Evolutionary conservation across 2,329 filamentous ascomycete genomes (phyloP).

Genomic region (Nothomitra cinnamomea): DNA sequence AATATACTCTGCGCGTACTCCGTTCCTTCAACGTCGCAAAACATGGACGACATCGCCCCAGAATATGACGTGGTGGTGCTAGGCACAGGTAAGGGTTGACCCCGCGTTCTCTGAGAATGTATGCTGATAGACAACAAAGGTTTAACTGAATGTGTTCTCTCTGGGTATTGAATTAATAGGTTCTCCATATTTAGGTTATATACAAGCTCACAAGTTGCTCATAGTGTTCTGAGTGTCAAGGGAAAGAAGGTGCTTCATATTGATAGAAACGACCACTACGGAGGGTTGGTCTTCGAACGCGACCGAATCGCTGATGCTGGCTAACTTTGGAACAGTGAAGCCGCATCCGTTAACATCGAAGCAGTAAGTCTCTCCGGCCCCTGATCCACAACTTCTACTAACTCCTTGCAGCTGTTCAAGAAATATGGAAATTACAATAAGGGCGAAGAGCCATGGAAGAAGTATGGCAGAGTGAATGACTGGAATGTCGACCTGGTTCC

Average conservation of each 20-base stretch:
- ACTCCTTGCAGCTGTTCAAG: constrained; percentile 64
- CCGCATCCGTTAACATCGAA: constrained; percentile 92
- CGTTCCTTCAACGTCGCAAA: constrained; percentile 13
- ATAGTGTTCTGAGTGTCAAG: constrained; percentile 87
- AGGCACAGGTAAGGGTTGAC: constrained; percentile 62
- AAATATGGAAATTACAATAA: constrained; percentile 71
- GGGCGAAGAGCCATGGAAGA: constrained; percentile 90
- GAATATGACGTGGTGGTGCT: constrained; percentile 98
- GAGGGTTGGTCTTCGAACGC: constrained; percentile 53
- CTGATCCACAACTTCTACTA: constrained; percentile 12
- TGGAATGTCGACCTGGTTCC: constrained; percentile 99
- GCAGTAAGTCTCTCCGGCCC: constrained; percentile 38
- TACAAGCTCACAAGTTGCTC: constrained; percentile 12
- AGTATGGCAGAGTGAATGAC: constrained; percentile 90
- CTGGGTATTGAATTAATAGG: constrained; percentile 45
- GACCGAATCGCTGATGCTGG: constrained; percentile 16
- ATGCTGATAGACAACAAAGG: constrained; percentile 32
- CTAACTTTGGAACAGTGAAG: constrained; percentile 43
- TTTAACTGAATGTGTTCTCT: constrained; percentile 96
- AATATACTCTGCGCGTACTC: not conserved
- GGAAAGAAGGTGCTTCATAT: constrained; percentile 99
- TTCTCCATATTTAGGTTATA: not conserved
- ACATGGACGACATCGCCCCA: constrained; percentile 94
- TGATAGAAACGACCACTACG: constrained; percentile 95
- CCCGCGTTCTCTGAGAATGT: constrained; percentile 11